Conservation (phyloP, 345 rosid genomes). For the Euphorbia tirucalli region DNA sequence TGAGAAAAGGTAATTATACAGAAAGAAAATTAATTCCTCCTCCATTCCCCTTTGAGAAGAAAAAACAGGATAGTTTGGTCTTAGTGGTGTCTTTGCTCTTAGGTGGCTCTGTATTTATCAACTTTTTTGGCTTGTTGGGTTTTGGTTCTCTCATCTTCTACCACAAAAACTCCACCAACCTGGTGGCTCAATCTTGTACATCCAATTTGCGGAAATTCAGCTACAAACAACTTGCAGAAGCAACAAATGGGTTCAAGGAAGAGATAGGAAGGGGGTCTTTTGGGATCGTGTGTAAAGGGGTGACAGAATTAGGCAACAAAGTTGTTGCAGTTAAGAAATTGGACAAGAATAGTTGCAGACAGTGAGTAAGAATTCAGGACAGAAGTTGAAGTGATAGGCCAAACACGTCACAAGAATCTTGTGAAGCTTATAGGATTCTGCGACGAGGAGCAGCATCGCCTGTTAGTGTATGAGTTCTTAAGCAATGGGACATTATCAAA, state of each 20-base stretch:
- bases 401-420: conserved; percentile 39
- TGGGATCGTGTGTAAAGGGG: conserved; percentile 31
- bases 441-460: conserved; percentile 20
- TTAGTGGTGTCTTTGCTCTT: conserved; percentile 14
- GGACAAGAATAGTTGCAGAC: conserved; percentile 3
- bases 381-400: conserved; percentile 26
- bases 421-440: conserved; percentile 36
- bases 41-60: neutral
- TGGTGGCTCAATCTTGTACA: neutral
- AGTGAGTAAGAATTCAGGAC: conserved; percentile 27
- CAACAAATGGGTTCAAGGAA: conserved; percentile 40
- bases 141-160: conserved; percentile 15
- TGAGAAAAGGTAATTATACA: conserved; percentile 8
- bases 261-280: conserved; percentile 35
- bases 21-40: neutral
- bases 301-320: neutral
- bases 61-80: neutral
- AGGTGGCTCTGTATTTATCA: conserved; percentile 30
- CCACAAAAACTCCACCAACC: conserved; percentile 1
- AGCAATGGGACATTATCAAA: conserved; percentile 24
- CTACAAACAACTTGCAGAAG: conserved; percentile 34
- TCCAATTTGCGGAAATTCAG: conserved; percentile 29
- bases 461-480: conserved; percentile 35
- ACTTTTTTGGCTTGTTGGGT: conserved; percentile 16
- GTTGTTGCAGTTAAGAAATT: conserved; percentile 29